These are phyloP conservation scores for Neopestalotiopsis sp. DNA, from an alignment of 2,329 filamentous ascomycete species.

Conservation along the genomic window DNA sequence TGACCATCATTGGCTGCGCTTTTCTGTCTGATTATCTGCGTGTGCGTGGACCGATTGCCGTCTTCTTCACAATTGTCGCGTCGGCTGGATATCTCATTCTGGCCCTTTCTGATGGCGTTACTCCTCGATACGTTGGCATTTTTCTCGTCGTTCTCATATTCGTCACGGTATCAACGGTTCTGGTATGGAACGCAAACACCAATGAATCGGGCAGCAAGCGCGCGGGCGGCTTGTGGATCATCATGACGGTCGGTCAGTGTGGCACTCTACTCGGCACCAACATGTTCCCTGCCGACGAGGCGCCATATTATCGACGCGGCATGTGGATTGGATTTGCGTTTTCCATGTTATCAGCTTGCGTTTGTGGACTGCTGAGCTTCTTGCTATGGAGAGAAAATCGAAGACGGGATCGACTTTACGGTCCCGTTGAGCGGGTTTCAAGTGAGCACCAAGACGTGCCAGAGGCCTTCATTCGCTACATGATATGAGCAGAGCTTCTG, in stretches of 20 bases:
- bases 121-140: not conserved
- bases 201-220: slow-evolving; percentile 2
- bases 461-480: not conserved
- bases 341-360: not conserved
- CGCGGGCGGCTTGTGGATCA: not conserved
- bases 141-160: slow-evolving; percentile 4
- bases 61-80: not conserved
- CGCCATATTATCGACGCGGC: not conserved
- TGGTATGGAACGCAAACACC: slow-evolving; percentile 1
- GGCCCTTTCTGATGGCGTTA: not conserved
- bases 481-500: not conserved
- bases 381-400: not conserved
- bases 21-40: not conserved
- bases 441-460: not conserved
- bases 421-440: not conserved
- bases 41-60: not conserved
- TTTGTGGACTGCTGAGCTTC: not conserved
- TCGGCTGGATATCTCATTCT: not conserved
- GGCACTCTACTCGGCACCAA: not conserved
- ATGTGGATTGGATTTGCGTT: slow-evolving; percentile 2
- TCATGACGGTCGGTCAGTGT: slow-evolving; percentile 3
- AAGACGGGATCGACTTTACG: not conserved
- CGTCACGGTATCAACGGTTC: not conserved
- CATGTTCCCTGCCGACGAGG: not conserved
- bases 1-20: not conserved